Base-by-base conservation (phyloP, 2,329 filamentous ascomycete species). In the Aureobasidium sp. region DNA sequence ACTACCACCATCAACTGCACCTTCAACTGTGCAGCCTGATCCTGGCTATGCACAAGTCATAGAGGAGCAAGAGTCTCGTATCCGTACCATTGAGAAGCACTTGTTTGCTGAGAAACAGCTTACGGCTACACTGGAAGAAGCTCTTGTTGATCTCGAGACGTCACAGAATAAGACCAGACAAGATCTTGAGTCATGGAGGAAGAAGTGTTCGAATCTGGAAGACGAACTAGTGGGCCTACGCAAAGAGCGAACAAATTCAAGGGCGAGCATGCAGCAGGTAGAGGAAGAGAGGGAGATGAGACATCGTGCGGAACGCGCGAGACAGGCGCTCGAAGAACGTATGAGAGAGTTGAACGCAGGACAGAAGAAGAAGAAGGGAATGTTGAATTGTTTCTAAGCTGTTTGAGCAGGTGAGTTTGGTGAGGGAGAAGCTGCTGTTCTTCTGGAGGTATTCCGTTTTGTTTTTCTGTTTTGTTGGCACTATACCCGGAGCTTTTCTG, bases 241-340 rank as follows among this genome's bases (percentile, higher is more conserved):
- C 69, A 84, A 85, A 69, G 84, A 87, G 72, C 78, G 80, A 63
- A 81, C 79, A 41, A 82, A 67, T 56, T 72, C 82, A 37, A 79
- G 86, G 36, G 81, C 86, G 66, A 86, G 83, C 66, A 83, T 97
- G 68, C 91, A 96, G 74, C 90, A 91, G 64, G 90, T 97, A 26
- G 95, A 99, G 74, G 93, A 99, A 76, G 94, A 99, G 82, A 86
- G 93, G 69, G 93, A 90, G 79, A 95, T 96, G 78, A 84, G 94
- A 64, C 83, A 91, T 66, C 90, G 93, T 66, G 92, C 95, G 39
- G 94, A 99, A 79, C 86, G 89, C 67, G 94, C 94, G 47, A 83
- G 89, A 60, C 89, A 88, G 42, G 90, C 96, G 70, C 84, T 99
- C 29, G 93, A 99, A 77, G 91, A 96, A 79, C 85, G 93, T 62